Percentiles rank a stretch among this genome's conserved stretches.
phyloP scores from a whole-genome alignment of 257 asterid genomes.

The Solanum dulcamara region DNA sequence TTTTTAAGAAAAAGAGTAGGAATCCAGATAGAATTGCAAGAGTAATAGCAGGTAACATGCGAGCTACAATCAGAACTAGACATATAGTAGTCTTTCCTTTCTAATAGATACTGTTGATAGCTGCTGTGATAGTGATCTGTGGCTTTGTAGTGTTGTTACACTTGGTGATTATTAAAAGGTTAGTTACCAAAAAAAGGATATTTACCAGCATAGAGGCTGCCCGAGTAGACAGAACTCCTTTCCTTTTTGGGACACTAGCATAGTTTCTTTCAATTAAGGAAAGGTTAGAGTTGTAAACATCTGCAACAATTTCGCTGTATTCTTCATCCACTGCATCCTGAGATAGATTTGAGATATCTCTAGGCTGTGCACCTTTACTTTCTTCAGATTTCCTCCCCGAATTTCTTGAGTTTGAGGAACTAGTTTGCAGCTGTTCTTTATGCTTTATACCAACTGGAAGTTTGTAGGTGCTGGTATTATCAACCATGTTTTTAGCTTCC shows the following conservation, averaged over 20 bases:
- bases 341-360: constrained; percentile 19
- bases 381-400: constrained; percentile 25
- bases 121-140: neutral
- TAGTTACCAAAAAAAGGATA: neutral
- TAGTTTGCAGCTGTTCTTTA: constrained; percentile 31
- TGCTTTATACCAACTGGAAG: constrained; percentile 86
- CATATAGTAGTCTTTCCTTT: neutral
- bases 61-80: neutral
- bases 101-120: neutral
- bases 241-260: constrained; percentile 40
- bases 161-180: neutral
- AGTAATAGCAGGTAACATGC: neutral
- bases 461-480: constrained; percentile 43
- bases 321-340: constrained; percentile 33
- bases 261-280: constrained; percentile 24
- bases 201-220: constrained; percentile 97
- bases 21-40: neutral
- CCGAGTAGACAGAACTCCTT: constrained; percentile 70
- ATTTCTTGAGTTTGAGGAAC: constrained; percentile 23
- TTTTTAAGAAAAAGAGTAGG: neutral
- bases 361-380: constrained; percentile 18
- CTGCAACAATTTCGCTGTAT: constrained; percentile 17
- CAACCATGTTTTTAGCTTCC: constrained; percentile 33
- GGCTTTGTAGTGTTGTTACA: neutral
- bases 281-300: constrained; percentile 18